phyloP scores from a whole-genome alignment of 1,284 basidiomycete genomes.

The Marasmius tenuissimus region DNA sequence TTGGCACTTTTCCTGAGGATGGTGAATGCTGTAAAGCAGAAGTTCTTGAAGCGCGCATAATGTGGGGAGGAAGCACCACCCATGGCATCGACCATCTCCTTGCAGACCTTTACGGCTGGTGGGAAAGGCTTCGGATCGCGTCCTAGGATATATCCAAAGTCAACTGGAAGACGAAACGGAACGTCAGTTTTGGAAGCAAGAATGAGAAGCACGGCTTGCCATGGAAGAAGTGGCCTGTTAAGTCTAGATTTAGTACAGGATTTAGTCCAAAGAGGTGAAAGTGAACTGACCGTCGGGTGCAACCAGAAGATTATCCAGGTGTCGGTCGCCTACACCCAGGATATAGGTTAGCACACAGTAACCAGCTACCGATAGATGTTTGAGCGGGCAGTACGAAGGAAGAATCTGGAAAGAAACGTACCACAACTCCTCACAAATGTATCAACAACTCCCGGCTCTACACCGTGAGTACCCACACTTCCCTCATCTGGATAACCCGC shows the following conservation, averaged over 20 bases:
- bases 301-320: slow-evolving; percentile 94
- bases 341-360: slow-evolving; percentile 98
- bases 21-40: slow-evolving; percentile 96
- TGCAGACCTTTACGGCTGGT: slow-evolving; percentile 97
- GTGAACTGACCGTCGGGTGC: slow-evolving; percentile 79
- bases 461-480: slow-evolving; percentile 89
- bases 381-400: slow-evolving; percentile 7
- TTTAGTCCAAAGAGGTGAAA: neutral
- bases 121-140: slow-evolving; percentile 98
- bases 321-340: slow-evolving; percentile 95
- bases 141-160: slow-evolving; percentile 98
- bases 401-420: slow-evolving; percentile 42
- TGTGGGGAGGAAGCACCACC: slow-evolving; percentile 92
- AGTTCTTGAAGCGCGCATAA: slow-evolving; percentile 92
- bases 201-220: slow-evolving; percentile 40
- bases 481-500: slow-evolving; percentile 88
- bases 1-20: slow-evolving; percentile 97
- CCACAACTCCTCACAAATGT: slow-evolving; percentile 97
- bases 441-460: slow-evolving; percentile 90
- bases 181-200: slow-evolving; percentile 4
- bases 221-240: slow-evolving; percentile 84
- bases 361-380: slow-evolving; percentile 62
- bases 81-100: slow-evolving; percentile 99
- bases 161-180: slow-evolving; percentile 57
- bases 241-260: neutral